Evolutionary conservation across 2,329 filamentous ascomycete species (phyloP).

Genomic region (Fusarium domesticum): DNA sequence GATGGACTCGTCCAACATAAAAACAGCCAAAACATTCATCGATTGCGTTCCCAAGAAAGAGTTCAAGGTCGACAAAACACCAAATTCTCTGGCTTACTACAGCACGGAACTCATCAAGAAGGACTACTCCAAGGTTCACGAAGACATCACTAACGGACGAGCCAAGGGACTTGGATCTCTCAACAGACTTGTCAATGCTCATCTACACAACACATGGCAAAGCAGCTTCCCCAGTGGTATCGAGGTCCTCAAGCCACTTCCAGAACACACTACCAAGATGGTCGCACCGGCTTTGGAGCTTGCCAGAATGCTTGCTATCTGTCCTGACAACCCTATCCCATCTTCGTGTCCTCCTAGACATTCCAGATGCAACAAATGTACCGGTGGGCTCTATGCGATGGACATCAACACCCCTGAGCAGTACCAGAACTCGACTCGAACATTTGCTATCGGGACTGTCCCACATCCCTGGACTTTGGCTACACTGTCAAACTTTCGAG

Average conservation of each 20-base stretch:
- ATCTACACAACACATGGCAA: slow-evolving; percentile 84
- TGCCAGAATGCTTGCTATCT: slow-evolving; percentile 71
- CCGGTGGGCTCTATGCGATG: slow-evolving; percentile 57
- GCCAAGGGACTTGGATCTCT: slow-evolving; percentile 63
- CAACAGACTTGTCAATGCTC: slow-evolving; percentile 74
- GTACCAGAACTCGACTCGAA: slow-evolving; percentile 67
- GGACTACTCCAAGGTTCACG: slow-evolving; percentile 65
- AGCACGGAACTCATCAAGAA: slow-evolving; percentile 57
- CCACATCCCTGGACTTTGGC: slow-evolving; percentile 88
- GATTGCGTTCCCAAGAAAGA: slow-evolving; percentile 56
- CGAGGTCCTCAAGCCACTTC: slow-evolving; percentile 74
- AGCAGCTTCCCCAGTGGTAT: slow-evolving; percentile 74
- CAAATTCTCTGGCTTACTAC: slow-evolving; percentile 76
- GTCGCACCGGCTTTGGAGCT: slow-evolving; percentile 68
- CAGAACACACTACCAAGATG: slow-evolving; percentile 70
- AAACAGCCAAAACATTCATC: slow-evolving; percentile 60
- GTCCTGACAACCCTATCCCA: slow-evolving; percentile 69
- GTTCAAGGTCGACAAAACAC: slow-evolving; percentile 63
- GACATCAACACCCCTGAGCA: slow-evolving; percentile 62
- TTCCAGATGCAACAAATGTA: slow-evolving; percentile 70
- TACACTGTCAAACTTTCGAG: slow-evolving; percentile 61
- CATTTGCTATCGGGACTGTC: slow-evolving; percentile 82
- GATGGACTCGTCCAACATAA: slow-evolving; percentile 50
- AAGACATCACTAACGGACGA: slow-evolving; percentile 55
- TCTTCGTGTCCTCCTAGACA: slow-evolving; percentile 81